phyloP scores from a whole-genome alignment of 148 eudicot species.

The Selenicereus undatus region DNA sequence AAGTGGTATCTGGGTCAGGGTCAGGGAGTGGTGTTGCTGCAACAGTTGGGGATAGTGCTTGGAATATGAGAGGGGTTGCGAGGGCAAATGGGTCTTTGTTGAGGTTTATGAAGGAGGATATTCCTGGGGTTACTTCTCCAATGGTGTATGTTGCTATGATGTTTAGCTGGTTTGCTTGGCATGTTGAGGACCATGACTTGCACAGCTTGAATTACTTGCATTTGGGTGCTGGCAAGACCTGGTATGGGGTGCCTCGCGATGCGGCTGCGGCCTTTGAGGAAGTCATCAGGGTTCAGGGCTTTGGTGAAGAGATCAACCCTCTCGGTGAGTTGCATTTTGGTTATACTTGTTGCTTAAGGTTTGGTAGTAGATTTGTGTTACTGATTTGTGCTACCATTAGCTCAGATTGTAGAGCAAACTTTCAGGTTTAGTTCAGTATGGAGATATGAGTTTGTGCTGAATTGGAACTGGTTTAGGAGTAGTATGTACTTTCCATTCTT shows the following conservation, averaged over 20 bases:
- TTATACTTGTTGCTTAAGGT: not conserved
- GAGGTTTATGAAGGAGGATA: slow-evolving; percentile 97
- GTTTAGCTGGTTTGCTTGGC: slow-evolving; percentile 99
- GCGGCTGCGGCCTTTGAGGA: slow-evolving; percentile 91
- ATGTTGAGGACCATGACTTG: slow-evolving; percentile 95
- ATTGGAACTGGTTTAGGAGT: not conserved
- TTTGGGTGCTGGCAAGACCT: slow-evolving; percentile 82
- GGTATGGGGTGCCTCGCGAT: slow-evolving; percentile 95
- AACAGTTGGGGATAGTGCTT: slow-evolving; percentile 73
- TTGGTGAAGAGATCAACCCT: slow-evolving; percentile 93
- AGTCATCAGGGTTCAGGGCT: slow-evolving; percentile 82
- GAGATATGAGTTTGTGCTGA: not conserved
- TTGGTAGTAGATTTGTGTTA: slow-evolving; percentile 1
- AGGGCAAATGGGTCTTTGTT: slow-evolving; percentile 81
- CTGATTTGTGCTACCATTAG: not conserved
- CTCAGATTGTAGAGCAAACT: not conserved
- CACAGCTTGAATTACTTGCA: slow-evolving; percentile 99
- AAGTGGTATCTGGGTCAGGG: slow-evolving; percentile 12
- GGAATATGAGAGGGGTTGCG: slow-evolving; percentile 95
- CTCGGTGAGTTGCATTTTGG: slow-evolving; percentile 58
- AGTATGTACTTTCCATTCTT: not conserved
- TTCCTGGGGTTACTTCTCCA: slow-evolving; percentile 97
- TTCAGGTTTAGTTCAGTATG: slow-evolving; percentile 1
- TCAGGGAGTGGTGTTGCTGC: slow-evolving; percentile 3
- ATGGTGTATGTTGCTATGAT: slow-evolving; percentile 95